Evolutionary conservation across 345 rosid genomes (phyloP).

Genomic region (Ceriops tagal): DNA sequence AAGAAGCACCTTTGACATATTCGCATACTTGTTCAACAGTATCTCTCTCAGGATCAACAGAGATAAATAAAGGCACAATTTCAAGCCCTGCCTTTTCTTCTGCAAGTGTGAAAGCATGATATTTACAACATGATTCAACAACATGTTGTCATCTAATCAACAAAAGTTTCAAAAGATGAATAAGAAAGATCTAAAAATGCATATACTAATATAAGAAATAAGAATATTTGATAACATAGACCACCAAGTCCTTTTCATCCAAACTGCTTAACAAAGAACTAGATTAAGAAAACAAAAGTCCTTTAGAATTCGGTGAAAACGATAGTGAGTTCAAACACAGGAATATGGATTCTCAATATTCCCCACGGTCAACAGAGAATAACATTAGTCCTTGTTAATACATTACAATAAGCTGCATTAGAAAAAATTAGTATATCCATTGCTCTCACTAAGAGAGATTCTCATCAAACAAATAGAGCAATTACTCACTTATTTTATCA

Average conservation of each 20-base stretch:
- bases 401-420: neutral
- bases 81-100: slow-evolving; percentile 76
- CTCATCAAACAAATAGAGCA: neutral
- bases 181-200: no score
- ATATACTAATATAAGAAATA: no score
- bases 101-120: slow-evolving; percentile 23
- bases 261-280: neutral
- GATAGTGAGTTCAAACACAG: neutral
- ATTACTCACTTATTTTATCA: slow-evolving; percentile 83
- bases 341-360: neutral
- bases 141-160: neutral
- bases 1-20: slow-evolving; percentile 72
- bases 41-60: slow-evolving; percentile 98
- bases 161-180: no score
- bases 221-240: no score
- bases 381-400: neutral
- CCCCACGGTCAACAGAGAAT: neutral
- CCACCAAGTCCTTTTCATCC: no score
- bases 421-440: neutral
- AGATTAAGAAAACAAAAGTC: neutral
- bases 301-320: neutral
- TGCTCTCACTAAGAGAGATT: neutral
- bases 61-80: slow-evolving; percentile 75
- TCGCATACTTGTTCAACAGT: slow-evolving; percentile 87
- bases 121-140: neutral